Conservation (phyloP, 805 yeast species). For the Wickerhamomyces strasburgensis region DNA sequence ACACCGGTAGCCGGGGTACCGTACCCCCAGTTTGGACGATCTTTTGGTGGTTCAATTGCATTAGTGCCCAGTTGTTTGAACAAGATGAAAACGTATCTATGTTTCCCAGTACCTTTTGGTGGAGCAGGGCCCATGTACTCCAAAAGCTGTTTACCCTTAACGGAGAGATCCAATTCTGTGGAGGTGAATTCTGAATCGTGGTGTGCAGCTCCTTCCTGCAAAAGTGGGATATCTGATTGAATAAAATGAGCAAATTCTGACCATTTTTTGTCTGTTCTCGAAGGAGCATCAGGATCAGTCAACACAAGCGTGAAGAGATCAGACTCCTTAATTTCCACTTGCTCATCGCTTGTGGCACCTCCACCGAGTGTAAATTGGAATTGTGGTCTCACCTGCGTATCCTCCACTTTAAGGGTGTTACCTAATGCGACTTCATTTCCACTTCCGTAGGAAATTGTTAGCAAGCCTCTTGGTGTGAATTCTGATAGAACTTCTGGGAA, state of each 20-base stretch:
- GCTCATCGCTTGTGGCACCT: conserved; percentile 21
- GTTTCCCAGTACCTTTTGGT: conserved; percentile 81
- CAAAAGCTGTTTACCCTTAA: conserved; percentile 38
- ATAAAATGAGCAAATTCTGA: conserved; percentile 82
- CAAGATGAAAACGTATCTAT: conserved; percentile 76
- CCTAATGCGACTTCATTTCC: conserved; percentile 70
- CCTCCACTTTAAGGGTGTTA: conserved; percentile 57
- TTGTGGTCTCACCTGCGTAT: conserved; percentile 63
- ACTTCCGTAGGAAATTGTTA: conserved; percentile 60
- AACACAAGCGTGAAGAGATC: conserved; percentile 68
- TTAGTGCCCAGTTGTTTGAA: conserved; percentile 54
- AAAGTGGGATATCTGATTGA: conserved; percentile 46
- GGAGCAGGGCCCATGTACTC: conserved; percentile 84
- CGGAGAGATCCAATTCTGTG: conserved; percentile 31
- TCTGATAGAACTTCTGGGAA: conserved; percentile 37
- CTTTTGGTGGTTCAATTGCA: conserved; percentile 34
- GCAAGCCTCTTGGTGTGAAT: conserved; percentile 32
- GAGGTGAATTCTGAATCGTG: conserved; percentile 29
- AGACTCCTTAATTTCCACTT: conserved; percentile 24
- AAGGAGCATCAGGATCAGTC: conserved; percentile 95
- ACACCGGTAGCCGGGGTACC: conserved; percentile 78
- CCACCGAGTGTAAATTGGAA: conserved; percentile 44
- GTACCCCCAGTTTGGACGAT: conserved; percentile 80
- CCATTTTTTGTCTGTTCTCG: conserved; percentile 78
- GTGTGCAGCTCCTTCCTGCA: conserved; percentile 33